Evolutionary conservation across 2,329 filamentous ascomycete species (phyloP).

Genomic region (Corinectria fuckeliana): DNA sequence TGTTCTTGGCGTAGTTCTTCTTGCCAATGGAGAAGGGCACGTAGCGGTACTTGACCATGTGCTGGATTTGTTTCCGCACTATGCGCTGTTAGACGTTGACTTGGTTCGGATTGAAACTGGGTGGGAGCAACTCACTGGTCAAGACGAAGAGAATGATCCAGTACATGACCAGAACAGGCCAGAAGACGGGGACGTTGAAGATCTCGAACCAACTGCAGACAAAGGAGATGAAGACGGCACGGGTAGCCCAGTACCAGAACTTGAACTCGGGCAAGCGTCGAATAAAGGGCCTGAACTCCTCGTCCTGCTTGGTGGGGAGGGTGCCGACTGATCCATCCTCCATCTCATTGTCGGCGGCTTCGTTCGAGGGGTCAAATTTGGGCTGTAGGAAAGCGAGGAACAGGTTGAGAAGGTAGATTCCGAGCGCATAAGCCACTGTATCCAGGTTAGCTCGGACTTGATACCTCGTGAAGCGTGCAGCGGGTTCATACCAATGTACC

Average conservation of each 20-base stretch:
- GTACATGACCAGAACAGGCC: conserved; percentile 97
- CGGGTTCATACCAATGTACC: conserved; percentile 84
- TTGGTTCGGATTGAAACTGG: neutral
- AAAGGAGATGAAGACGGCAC: conserved; percentile 83
- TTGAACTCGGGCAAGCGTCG: conserved; percentile 97
- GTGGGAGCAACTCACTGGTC: conserved; percentile 75
- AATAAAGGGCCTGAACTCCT: conserved; percentile 98
- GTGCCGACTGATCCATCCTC: conserved; percentile 85
- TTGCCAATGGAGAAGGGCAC: conserved; percentile 94
- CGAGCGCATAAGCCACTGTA: conserved; percentile 92
- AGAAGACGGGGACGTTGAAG: conserved; percentile 98
- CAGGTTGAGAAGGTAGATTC: conserved; percentile 98
- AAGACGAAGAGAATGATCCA: conserved; percentile 96
- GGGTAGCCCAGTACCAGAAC: conserved; percentile 97
- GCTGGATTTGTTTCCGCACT: conserved; percentile 99
- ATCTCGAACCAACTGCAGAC: conserved; percentile 90
- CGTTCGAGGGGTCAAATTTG: conserved; percentile 97
- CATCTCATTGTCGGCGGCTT: conserved; percentile 89
- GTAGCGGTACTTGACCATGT: conserved; percentile 99
- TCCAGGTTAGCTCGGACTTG: conserved; percentile 13
- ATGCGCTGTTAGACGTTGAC: conserved; percentile 13
- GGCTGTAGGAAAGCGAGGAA: conserved; percentile 98
- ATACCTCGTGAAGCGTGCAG: neutral
- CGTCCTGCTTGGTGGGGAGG: conserved; percentile 92
- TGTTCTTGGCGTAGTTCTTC: conserved; percentile 75